Conservation (phyloP, 2,329 filamentous ascomycete species). For the Colletotrichum filicis region DNA sequence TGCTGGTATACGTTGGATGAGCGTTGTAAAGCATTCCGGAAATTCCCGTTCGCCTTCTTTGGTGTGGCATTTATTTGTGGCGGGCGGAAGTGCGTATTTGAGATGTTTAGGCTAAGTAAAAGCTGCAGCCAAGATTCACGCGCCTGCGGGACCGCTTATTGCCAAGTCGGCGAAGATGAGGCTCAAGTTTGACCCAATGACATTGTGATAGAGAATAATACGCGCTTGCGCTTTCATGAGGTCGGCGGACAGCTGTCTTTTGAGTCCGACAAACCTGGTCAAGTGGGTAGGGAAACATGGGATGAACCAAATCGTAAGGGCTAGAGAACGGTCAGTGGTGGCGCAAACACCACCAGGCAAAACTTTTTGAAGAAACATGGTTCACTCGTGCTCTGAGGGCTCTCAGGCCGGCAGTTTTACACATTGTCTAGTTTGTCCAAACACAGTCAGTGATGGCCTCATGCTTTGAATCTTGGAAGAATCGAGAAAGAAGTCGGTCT, state of each 20-base stretch:
- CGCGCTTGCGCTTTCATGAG: background rate
- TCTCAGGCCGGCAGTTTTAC: background rate
- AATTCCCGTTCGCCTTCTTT: background rate
- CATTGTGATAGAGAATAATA: background rate
- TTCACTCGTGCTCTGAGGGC: background rate
- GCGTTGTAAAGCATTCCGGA: background rate
- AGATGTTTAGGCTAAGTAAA: background rate
- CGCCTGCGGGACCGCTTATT: background rate
- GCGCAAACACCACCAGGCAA: background rate
- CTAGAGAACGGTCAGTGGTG: background rate
- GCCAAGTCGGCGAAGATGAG: background rate
- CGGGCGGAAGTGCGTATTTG: too few species aligned
- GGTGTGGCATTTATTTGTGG: background rate
- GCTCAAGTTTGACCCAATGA: too few species aligned
- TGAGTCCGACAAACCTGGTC: background rate
- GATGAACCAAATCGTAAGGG: background rate
- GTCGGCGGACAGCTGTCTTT: background rate
- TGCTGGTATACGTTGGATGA: slow-evolving; percentile 1
- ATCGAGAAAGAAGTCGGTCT: background rate
- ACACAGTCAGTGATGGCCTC: background rate
- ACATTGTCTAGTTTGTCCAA: background rate
- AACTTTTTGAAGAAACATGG: background rate
- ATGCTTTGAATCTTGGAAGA: background rate
- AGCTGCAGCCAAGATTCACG: background rate
- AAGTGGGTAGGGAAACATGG: background rate